Percentiles rank a stretch among this genome's conserved stretches.
Evolutionary conservation across 2,329 filamentous ascomycete genomes (phyloP).

Genomic region (Zasmidium cellare): DNA sequence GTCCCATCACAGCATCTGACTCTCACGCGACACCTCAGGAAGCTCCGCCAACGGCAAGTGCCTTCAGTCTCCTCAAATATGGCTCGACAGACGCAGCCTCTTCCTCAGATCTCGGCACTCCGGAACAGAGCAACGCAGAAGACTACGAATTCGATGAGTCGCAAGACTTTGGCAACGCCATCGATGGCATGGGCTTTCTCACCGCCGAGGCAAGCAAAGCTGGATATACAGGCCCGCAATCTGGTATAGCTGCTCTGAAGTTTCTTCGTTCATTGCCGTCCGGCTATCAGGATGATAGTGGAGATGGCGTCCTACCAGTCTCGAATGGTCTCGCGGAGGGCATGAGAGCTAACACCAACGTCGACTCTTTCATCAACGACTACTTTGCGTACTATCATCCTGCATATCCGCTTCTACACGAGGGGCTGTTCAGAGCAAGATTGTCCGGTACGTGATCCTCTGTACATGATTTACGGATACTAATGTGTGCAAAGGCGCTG

Average conservation of each 20-base stretch:
- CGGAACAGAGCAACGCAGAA: not conserved
- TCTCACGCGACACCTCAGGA: not conserved
- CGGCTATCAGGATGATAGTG: not conserved
- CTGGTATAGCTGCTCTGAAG: not conserved
- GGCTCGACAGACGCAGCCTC: not conserved
- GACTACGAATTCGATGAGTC: not conserved
- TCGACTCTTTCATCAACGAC: not conserved
- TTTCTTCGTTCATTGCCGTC: not conserved
- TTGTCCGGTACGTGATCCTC: not conserved
- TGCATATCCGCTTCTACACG: not conserved
- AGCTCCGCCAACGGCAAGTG: not conserved
- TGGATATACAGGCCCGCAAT: not conserved
- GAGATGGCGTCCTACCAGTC: no score
- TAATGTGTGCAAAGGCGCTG: not conserved
- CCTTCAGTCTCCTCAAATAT: not conserved
- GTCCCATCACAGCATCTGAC: not conserved
- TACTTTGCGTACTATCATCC: not conserved
- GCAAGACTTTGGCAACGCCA: not conserved
- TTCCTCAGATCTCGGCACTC: not conserved
- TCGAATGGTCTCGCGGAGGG: no score
- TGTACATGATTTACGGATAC: no score
- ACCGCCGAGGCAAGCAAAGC: not conserved
- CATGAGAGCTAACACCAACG: not conserved
- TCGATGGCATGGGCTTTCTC: not conserved
- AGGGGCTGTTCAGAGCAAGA: not conserved